Percentiles rank a stretch among this genome's conserved stretches.
Conservation (phyloP, 2,329 filamentous ascomycete species). For the Talaromyces funiculosus region DNA sequence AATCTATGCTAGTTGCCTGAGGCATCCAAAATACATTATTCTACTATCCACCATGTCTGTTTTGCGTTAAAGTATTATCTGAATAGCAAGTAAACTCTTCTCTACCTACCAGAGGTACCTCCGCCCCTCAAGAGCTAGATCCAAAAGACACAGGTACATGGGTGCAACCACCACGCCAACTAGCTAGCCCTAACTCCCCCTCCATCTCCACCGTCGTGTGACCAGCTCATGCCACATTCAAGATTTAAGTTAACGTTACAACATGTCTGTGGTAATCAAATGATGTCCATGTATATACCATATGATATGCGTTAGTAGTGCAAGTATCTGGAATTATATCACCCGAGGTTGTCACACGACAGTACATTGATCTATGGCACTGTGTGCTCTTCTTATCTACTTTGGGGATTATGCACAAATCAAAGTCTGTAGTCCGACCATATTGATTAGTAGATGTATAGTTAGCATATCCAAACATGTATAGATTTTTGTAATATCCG, state of each 20-base stretch:
- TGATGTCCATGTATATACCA: too few relatives aligned
- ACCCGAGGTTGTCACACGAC: too few relatives aligned
- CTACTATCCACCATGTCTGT: not conserved
- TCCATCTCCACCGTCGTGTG: not conserved
- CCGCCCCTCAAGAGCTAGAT: too few relatives aligned
- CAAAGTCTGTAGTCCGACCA: not conserved
- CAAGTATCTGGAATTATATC: too few relatives aligned
- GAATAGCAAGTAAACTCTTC: not conserved
- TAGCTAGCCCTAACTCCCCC: conserved; percentile 3
- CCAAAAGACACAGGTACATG: not conserved
- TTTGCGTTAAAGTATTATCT: not conserved
- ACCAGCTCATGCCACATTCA: not conserved
- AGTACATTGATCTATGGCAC: too few relatives aligned
- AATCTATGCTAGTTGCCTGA: not conserved
- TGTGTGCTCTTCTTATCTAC: too few relatives aligned
- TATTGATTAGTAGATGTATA: conserved; percentile 1
- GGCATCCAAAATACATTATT: not conserved
- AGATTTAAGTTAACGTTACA: not conserved
- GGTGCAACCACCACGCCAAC: not conserved
- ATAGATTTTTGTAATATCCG: not conserved
- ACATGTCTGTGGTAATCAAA: not conserved
- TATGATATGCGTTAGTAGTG: too few relatives aligned
- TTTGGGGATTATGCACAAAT: too few relatives aligned
- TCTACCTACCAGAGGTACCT: too few relatives aligned
- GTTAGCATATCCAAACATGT: not conserved